Conservation (phyloP, 345 rosid genomes). For the Salix udensis region DNA sequence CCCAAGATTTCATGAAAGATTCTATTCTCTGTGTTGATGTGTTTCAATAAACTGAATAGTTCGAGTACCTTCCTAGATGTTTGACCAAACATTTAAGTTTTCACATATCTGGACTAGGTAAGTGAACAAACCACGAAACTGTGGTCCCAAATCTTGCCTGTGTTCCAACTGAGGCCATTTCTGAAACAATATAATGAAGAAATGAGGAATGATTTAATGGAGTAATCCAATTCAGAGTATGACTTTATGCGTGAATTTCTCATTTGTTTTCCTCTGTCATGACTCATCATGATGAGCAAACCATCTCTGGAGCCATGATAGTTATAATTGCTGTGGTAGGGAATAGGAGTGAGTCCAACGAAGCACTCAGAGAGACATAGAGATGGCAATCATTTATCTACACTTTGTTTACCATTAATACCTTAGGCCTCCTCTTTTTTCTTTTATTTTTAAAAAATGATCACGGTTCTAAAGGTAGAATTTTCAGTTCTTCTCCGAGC, state of each 20-base stretch:
- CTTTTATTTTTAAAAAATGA: neutral
- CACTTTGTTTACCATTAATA: neutral
- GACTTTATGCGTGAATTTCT: neutral
- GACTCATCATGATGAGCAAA: neutral
- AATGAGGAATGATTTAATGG: neutral
- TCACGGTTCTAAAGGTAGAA: neutral
- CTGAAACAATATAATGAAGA: neutral
- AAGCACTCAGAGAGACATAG: neutral
- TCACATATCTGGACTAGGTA: neutral
- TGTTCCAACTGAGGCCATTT: neutral
- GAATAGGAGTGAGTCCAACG: neutral
- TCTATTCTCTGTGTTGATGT: too few relatives aligned
- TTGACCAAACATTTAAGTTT: too few relatives aligned
- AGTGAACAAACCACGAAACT: neutral
- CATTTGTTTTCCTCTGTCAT: neutral
- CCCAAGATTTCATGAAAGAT: too few relatives aligned
- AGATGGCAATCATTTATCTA: constrained; percentile 9
- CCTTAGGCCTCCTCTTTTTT: too few relatives aligned
- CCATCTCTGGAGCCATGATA: neutral
- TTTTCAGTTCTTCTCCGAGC: too few relatives aligned
- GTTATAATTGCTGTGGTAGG: constrained; percentile 5
- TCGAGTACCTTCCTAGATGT: neutral
- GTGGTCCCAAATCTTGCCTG: neutral
- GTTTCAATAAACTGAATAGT: too few relatives aligned
- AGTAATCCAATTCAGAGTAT: neutral